Conservation (phyloP, 2,329 filamentous ascomycete species). For the Fusarium sp. region DNA sequence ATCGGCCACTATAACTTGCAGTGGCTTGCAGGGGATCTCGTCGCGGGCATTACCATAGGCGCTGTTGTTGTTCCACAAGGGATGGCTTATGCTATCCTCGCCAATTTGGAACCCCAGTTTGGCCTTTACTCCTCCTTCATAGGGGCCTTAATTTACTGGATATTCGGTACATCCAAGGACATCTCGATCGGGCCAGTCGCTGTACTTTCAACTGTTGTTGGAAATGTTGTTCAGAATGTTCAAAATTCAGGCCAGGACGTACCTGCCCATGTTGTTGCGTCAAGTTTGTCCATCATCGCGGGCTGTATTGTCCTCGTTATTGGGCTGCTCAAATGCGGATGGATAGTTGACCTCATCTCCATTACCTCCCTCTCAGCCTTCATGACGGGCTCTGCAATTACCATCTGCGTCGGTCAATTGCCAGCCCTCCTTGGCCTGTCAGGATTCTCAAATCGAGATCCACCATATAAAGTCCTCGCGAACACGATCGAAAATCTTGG, state of each 20-base stretch:
- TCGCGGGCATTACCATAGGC: conserved; percentile 77
- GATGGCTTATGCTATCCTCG: conserved; percentile 93
- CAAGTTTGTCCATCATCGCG: conserved; percentile 80
- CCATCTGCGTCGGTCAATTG: conserved; percentile 86
- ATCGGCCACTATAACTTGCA: conserved; percentile 87
- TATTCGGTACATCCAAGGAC: conserved; percentile 98
- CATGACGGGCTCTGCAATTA: conserved; percentile 96
- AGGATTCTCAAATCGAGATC: conserved; percentile 78
- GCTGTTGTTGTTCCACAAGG: conserved; percentile 89
- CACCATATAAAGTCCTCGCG: conserved; percentile 87
- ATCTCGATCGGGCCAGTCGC: conserved; percentile 98
- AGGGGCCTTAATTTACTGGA: conserved; percentile 95
- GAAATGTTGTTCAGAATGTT: conserved; percentile 80
- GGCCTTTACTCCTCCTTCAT: conserved; percentile 92
- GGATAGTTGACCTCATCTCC: conserved; percentile 94
- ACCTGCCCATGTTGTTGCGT: conserved; percentile 77
- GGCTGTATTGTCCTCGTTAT: conserved; percentile 83
- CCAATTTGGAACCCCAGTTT: conserved; percentile 82
- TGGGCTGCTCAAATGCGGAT: conserved; percentile 84
- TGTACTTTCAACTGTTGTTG: conserved; percentile 92
- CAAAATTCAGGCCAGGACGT: conserved; percentile 68
- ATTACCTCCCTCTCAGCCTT: conserved; percentile 92
- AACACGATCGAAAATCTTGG: conserved; percentile 82
- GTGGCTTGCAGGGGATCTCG: conserved; percentile 90
- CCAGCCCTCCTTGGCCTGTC: conserved; percentile 84